Evolutionary conservation across 805 yeast genomes (phyloP), one percentile per base, ranked within the genome.

Genomic region (Candida parachauliodes): DNA sequence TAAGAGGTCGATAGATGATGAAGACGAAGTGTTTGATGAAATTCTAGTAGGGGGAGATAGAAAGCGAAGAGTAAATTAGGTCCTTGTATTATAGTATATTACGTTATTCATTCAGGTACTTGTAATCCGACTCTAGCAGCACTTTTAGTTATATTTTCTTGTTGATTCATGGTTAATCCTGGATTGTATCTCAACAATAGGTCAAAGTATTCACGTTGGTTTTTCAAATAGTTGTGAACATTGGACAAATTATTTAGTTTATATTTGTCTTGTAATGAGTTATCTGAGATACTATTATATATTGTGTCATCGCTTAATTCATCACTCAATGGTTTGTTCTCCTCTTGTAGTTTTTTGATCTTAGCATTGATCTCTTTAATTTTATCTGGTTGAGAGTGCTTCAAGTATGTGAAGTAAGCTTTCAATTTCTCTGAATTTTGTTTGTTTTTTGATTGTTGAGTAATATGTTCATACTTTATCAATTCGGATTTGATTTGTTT

Each of bases 61-160:
- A 25, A 51, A 50, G 34, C 45, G 54, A 44, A 42, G 45, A 25
- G 36, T 39, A 8, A 21, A 31, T 24, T 36, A 26, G 23, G 9
- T 6, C n/a, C 14, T 11, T 21, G 8, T 34, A 32, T 34, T 34
- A 10, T 20, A 26, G 26, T 28, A 8, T 34, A 28, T 19, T n/a
- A n/a, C n/a, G n/a, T n/a, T 14, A 14, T 41, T 37, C n/a, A 36
- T 28, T 60, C 60, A 7, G 74, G 74, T 12, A 68, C 60, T n/a
- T 49, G 32, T 34, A 91, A 71, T 0, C 98, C 98, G n/a, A 91
- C 98, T 45, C 81, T 74, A 40, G 81, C 73, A 5, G 98, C 98
- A 1, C 95, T 83, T 54, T 74, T 76, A 49, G 79, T 70, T 19
- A 91, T 81, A 39, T 82, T 79, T 43, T 91, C 96, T 36, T 74